Base-by-base conservation (phyloP, 2,329 filamentous ascomycete genomes). In the Chaetomiaceae sp. region DNA sequence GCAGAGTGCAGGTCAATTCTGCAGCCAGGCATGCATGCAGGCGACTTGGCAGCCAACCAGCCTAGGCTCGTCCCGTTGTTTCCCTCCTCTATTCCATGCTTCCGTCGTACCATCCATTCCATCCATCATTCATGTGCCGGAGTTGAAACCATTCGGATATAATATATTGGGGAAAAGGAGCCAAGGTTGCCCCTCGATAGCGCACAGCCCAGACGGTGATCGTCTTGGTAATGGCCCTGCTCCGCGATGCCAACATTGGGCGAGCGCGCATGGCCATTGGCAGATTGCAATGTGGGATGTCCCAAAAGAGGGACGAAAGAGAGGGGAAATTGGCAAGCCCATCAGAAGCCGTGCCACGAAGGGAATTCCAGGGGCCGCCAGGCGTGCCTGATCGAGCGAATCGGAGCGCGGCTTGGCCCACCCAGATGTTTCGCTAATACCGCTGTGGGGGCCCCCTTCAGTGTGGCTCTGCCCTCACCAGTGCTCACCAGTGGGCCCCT, bases 351-450 rank as follows among this genome's bases (percentile, higher is more conserved):
- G 47, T 53, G 51, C 42, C 53, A 50, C 42, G 34, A 51, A 46
- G 48, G 54, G 50, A 48, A 38, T 43, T 42, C 43, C 45, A 55
- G 53, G 58, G 51, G 48, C 35, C 47, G 27, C 53, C 57, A 56
- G 52, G 48, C 44, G 19, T 50, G 31, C 41, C 2, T 40, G 46
- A 43, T 55, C 48, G 37, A 51, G 48, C 60, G 48, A 62, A 62
- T 62, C 31, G 49, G 50, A 51, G 50, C 39, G 42, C 17, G 27
- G 19, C 33, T 31, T 57, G 44, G 44, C 53, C 50, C 55, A 54
- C 57, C 54, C 57, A 37, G n/a, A 52, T 39, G 58, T 60, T 60
- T 62, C 58, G 60, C 57, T 57, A 58, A 57, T 34, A 58, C 51
- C 42, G 46, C 55, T 51, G 58, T 55, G 54, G 56, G 51, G 54